Percentiles rank a stretch among this genome's conserved stretches.
Evolutionary conservation across 2,329 filamentous ascomycete species (phyloP).

Genomic region (Clonostachys solani): DNA sequence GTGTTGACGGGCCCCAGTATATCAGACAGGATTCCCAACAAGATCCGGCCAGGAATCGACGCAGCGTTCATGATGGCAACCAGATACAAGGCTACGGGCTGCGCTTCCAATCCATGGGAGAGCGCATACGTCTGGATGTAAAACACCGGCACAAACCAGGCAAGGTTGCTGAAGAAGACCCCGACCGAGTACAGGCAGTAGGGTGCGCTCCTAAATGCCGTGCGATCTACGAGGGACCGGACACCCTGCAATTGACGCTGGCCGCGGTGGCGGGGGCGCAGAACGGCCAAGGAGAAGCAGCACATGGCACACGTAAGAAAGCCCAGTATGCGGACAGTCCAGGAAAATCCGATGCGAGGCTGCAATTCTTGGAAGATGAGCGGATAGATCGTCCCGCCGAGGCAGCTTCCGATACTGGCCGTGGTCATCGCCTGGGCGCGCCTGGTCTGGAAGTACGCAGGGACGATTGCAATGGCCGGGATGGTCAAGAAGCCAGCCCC

Average conservation of each 20-base stretch:
- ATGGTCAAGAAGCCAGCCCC: constrained; percentile 28
- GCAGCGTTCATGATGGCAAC: constrained; percentile 46
- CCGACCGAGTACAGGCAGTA: constrained; percentile 23
- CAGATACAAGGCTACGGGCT: constrained; percentile 34
- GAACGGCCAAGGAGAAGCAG: constrained; percentile 17
- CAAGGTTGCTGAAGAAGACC: constrained; percentile 25
- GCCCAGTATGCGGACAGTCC: constrained; percentile 26
- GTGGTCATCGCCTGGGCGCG: constrained; percentile 36
- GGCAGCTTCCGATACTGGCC: constrained; percentile 31
- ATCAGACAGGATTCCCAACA: constrained; percentile 38
- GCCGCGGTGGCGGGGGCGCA: constrained; percentile 14
- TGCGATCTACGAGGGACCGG: constrained; percentile 15
- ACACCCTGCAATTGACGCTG: constrained; percentile 1
- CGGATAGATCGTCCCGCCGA: constrained; percentile 31
- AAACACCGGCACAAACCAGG: constrained; percentile 34
- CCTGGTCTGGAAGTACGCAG: constrained; percentile 33
- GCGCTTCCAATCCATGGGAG: constrained; percentile 19
- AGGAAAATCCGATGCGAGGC: constrained; percentile 21
- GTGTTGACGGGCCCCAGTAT: constrained; percentile 33
- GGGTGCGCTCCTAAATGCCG: constrained; percentile 18
- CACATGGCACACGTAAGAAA: constrained; percentile 24
- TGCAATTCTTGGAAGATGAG: constrained; percentile 25
- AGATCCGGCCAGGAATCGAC: constrained; percentile 41
- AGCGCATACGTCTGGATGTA: constrained; percentile 38
- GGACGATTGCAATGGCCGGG: constrained; percentile 27